phyloP scores from a whole-genome alignment of 23 red algal species.

The Pyropia haitanensis region DNA sequence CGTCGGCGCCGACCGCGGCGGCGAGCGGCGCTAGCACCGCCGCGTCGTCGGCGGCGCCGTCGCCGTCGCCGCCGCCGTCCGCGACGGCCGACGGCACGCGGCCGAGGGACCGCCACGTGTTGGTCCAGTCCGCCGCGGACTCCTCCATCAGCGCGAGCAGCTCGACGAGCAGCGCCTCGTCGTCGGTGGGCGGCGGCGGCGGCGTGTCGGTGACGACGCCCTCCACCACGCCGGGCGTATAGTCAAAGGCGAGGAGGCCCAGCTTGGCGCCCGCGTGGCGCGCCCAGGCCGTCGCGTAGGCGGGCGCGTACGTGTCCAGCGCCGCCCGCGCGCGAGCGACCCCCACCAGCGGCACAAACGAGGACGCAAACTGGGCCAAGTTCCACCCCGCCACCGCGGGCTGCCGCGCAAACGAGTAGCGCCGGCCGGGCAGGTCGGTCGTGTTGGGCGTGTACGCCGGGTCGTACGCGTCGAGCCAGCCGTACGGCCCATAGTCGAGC shows the following conservation, averaged over 20 bases:
- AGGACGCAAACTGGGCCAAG: conserved; percentile 50
- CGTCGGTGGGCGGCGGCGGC: conserved; percentile 1
- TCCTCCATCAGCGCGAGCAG: conserved; percentile 72
- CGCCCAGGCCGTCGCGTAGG: conserved; percentile 22
- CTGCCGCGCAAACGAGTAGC: conserved; percentile 79
- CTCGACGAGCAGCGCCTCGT: conserved; percentile 31
- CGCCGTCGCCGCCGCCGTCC: conserved; percentile 17
- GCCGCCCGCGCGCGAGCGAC: conserved; percentile 22
- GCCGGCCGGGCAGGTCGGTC: conserved; percentile 86
- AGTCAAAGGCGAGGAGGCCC: conserved; percentile 44
- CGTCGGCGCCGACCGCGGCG: neutral
- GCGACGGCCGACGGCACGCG: conserved; percentile 19
- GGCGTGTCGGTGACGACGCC: too few species aligned
- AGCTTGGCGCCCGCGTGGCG: conserved; percentile 66
- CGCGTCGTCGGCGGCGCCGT: conserved; percentile 1
- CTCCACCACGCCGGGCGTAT: neutral
- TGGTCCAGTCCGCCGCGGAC: conserved; percentile 79
- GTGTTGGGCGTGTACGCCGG: conserved; percentile 96
- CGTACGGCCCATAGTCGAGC: conserved; percentile 98
- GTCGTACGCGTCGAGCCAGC: conserved; percentile 87
- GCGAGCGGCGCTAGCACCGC: too few species aligned
- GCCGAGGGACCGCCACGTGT: conserved; percentile 66
- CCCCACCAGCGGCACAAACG: conserved; percentile 58
- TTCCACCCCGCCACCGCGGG: conserved; percentile 74
- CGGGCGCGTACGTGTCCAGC: conserved; percentile 33